A percentile compares a stretch with the other conserved stretches of the same genome.
These are phyloP conservation scores for Litsea cubeba DNA, from an alignment of 164 flowering plant genomes.

Conservation along the genomic window DNA sequence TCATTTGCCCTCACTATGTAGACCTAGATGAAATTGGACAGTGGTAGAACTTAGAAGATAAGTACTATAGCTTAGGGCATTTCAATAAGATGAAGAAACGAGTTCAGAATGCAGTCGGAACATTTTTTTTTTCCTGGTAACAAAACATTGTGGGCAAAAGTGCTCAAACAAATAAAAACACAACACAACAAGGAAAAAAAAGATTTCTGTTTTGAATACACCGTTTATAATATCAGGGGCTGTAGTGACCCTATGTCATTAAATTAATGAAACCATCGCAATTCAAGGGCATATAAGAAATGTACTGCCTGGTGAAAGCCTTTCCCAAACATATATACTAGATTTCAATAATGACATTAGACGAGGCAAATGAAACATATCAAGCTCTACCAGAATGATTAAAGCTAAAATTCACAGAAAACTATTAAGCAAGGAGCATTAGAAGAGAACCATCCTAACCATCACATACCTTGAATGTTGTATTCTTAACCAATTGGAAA, in stretches of 20 bases:
- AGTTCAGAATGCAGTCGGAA: neutral
- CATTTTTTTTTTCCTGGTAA: too few relatives aligned
- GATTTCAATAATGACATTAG: too few relatives aligned
- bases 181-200: too few relatives aligned
- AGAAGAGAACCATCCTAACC: neutral
- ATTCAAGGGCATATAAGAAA: too few relatives aligned
- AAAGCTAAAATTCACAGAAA: neutral
- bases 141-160: neutral
- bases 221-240: too few relatives aligned
- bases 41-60: neutral
- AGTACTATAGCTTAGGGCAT: neutral
- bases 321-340: too few relatives aligned
- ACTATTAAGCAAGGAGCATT: neutral
- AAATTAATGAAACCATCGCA: too few relatives aligned
- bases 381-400: neutral
- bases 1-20: neutral
- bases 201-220: too few relatives aligned
- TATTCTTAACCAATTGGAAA: conserved; percentile 52
- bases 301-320: too few relatives aligned
- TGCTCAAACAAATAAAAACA: too few relatives aligned
- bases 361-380: too few relatives aligned
- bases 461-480: conserved; percentile 52
- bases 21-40: neutral
- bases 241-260: neutral
- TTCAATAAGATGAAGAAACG: neutral